Conservation (phyloP, 441 rosid genomes). For the Populus hybrid region DNA sequence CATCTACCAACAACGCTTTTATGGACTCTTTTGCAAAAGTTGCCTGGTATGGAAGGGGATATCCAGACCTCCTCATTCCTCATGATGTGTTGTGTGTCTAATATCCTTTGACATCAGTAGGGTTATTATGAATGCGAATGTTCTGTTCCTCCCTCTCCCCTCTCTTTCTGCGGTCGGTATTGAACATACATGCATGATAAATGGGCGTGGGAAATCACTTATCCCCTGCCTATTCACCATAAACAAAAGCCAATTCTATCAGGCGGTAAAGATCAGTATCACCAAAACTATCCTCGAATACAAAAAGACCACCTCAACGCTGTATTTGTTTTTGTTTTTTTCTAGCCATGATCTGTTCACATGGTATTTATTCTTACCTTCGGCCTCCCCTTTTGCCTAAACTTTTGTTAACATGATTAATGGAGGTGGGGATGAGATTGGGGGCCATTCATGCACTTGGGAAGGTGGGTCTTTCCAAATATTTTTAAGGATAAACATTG, state of each 20-base stretch:
- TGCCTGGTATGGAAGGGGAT: background rate
- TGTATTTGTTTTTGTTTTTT: background rate
- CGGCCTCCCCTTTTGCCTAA: slow-evolving; percentile 23
- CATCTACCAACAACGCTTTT: background rate
- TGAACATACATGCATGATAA: too few relatives aligned
- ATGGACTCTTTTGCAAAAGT: background rate
- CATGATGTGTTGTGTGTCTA: background rate
- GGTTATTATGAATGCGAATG: background rate
- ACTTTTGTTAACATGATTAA: slow-evolving; percentile 33
- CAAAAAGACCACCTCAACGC: background rate
- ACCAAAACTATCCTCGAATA: background rate
- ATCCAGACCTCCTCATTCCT: background rate
- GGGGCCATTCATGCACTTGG: slow-evolving; percentile 24
- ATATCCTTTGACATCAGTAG: background rate
- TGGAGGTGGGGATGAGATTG: slow-evolving; percentile 25
- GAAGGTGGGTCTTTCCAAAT: slow-evolving; percentile 22
- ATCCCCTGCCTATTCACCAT: background rate
- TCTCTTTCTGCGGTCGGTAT: background rate
- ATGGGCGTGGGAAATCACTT: too few relatives aligned
- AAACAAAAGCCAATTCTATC: background rate
- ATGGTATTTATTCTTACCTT: slow-evolving; percentile 2
- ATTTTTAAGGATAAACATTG: slow-evolving; percentile 25
- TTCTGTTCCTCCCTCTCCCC: background rate
- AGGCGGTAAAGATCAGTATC: background rate
- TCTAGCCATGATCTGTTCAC: background rate